A percentile compares a stretch with the other conserved stretches of the same genome.
Evolutionary conservation across 2,329 filamentous ascomycete genomes (phyloP).

Genomic region (Dactylellina sp.): DNA sequence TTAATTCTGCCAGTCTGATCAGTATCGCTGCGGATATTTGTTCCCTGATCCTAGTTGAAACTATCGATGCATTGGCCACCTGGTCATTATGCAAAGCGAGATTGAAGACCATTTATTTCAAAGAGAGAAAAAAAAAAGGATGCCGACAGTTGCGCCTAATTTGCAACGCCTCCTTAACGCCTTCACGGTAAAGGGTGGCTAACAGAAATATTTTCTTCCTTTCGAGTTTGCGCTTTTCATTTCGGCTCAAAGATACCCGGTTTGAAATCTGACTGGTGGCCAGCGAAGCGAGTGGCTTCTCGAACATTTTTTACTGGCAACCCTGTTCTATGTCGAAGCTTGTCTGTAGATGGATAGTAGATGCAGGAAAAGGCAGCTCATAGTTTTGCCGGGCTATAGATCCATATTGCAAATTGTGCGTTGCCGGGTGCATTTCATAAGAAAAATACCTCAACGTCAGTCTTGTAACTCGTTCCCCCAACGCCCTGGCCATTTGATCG

Average conservation of each 20-base stretch:
- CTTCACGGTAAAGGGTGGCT: not conserved
- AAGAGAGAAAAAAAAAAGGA: constrained; percentile 5
- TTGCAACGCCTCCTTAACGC: constrained; percentile 19
- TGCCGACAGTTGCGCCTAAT: constrained; percentile 36
- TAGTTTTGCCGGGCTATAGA: not conserved
- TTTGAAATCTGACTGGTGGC: not conserved
- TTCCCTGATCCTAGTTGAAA: constrained; percentile 42
- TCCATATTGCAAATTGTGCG: no score
- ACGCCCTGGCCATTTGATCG: not conserved
- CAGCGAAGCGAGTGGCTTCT: not conserved
- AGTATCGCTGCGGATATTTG: constrained; percentile 36
- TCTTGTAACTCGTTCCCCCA: not conserved
- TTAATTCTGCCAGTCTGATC: no score
- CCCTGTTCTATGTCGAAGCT: not conserved
- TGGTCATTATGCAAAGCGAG: constrained; percentile 24
- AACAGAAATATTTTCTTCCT: not conserved
- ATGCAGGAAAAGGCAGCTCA: not conserved
- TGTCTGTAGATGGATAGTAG: no score
- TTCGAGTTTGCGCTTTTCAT: not conserved
- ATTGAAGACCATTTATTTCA: constrained; percentile 28
- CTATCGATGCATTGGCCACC: constrained; percentile 34
- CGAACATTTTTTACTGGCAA: not conserved
- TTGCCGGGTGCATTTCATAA: no score
- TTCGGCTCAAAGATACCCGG: not conserved
- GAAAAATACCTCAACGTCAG: no score